These are phyloP conservation scores for Polyporus tsugae DNA, from an alignment of 1,284 basidiomycete genomes.

Conservation along the genomic window DNA sequence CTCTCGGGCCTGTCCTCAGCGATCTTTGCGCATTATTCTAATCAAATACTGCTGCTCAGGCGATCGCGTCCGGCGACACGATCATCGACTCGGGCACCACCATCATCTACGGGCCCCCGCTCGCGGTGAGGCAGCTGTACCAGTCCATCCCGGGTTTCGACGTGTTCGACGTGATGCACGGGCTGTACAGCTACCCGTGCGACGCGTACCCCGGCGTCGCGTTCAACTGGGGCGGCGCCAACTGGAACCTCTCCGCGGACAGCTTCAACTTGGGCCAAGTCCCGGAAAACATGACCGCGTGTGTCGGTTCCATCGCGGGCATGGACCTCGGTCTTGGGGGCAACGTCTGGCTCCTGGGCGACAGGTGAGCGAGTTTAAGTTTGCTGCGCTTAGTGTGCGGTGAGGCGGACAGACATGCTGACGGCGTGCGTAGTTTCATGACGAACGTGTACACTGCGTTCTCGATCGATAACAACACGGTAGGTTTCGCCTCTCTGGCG, in stretches of 20 bases:
- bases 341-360: constrained; percentile 43
- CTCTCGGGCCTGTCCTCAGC: no score
- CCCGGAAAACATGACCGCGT: constrained; percentile 31
- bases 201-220: constrained; percentile 36
- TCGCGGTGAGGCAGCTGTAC: constrained; percentile 54
- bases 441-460: constrained; percentile 40
- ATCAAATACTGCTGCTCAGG: background rate
- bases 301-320: constrained; percentile 40
- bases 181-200: constrained; percentile 44
- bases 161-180: constrained; percentile 37
- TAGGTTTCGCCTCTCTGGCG: constrained; percentile 38
- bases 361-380: constrained; percentile 24
- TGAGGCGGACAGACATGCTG: background rate
- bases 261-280: constrained; percentile 42
- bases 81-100: constrained; percentile 58
- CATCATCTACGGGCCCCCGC: constrained; percentile 58
- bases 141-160: constrained; percentile 49
- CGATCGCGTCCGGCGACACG: constrained; percentile 31
- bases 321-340: constrained; percentile 37
- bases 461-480: constrained; percentile 35
- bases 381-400: background rate
- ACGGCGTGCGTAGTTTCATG: constrained; percentile 26
- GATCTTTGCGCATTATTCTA: background rate
- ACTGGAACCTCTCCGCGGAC: constrained; percentile 36
- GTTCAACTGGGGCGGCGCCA: constrained; percentile 44